Base-by-base conservation (phyloP, 208 protist genomes). In the Leishmania major region DNA sequence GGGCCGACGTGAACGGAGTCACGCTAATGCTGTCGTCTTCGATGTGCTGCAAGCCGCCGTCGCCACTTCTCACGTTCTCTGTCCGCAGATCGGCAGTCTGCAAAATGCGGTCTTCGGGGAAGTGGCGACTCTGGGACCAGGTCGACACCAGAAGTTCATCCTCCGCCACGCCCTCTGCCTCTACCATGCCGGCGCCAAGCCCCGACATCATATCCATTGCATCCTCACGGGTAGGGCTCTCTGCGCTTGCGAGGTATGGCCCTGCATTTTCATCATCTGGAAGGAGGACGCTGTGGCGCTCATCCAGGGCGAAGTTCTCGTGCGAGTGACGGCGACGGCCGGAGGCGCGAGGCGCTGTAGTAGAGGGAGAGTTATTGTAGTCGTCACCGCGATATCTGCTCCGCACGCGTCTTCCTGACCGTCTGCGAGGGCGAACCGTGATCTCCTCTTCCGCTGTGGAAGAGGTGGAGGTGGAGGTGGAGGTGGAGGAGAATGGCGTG, bases 81-180 rank as follows among this genome's bases (percentile, higher is more conserved):
- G 72, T 57, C 62, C 77, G 77, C 8, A 43, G 40, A 35, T 79
- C 49, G 1, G 75, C 53, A 0, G 51, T 62, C 37, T 86, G 73
- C 5, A 66, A 73, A 35, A 79, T 55, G 67, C 66, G 74, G 11
- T 35, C 49, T 37, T 86, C 82, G 28, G 57, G 5, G n/a, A 86
- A 35, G 31, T 66, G 62, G 25, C 74, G 59, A 0, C 66, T 64
- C 53, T 69, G 70, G 31, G 72, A 57, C 82, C 82, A 81, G 45
- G 66, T n/a, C 13, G 73, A 72, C 62, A 69, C 62, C 1, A 70
- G 22, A 49, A 53, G 79, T 31, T 82, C 78, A 10, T 82, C 64
- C 25, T 40, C 43, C 1, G 75, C 5, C 6, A 8, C 47, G 17
- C 2, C 28, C 35, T 13, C 75, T n/a, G 28, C 78, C 5, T 73